These are phyloP conservation scores for Hippophae rhamnoides DNA, from an alignment of 306 rosid genomes.

Conservation along the genomic window DNA sequence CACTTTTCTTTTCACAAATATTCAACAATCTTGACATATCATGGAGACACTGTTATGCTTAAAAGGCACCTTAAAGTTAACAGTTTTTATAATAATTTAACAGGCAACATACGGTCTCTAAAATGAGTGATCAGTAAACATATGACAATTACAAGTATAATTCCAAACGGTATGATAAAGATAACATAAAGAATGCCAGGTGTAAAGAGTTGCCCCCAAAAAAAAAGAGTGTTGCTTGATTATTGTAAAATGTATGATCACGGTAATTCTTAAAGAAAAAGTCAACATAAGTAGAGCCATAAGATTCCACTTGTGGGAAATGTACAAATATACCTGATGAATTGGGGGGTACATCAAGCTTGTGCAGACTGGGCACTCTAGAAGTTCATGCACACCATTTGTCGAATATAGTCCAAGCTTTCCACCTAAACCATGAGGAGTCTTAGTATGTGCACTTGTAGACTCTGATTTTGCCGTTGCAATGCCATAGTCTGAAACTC, in stretches of 20 bases:
- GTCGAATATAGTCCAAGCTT: conserved; percentile 52
- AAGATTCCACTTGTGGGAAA: background rate
- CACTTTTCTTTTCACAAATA: too few relatives aligned
- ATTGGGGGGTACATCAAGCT: conserved; percentile 92
- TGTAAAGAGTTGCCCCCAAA: too few relatives aligned
- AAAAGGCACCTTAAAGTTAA: too few relatives aligned
- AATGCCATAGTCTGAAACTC: conserved; percentile 46
- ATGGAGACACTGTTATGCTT: too few relatives aligned
- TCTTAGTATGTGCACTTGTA: conserved; percentile 32
- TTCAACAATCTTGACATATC: too few relatives aligned
- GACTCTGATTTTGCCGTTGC: conserved; percentile 49
- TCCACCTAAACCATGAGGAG: conserved; percentile 34
- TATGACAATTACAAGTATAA: too few relatives aligned
- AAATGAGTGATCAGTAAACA: too few relatives aligned
- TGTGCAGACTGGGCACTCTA: conserved; percentile 78
- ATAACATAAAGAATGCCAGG: too few relatives aligned
- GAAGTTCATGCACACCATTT: conserved; percentile 75
- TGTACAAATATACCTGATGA: conserved; percentile 54
- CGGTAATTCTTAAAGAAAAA: background rate
- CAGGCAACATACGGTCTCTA: too few relatives aligned
- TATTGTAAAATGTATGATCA: background rate
- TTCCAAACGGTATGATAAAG: too few relatives aligned
- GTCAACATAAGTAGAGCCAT: background rate
- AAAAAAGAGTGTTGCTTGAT: too few relatives aligned
- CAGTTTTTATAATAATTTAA: too few relatives aligned